Base-by-base conservation (phyloP, 305 asterid species). In the Striga hermonthica region DNA sequence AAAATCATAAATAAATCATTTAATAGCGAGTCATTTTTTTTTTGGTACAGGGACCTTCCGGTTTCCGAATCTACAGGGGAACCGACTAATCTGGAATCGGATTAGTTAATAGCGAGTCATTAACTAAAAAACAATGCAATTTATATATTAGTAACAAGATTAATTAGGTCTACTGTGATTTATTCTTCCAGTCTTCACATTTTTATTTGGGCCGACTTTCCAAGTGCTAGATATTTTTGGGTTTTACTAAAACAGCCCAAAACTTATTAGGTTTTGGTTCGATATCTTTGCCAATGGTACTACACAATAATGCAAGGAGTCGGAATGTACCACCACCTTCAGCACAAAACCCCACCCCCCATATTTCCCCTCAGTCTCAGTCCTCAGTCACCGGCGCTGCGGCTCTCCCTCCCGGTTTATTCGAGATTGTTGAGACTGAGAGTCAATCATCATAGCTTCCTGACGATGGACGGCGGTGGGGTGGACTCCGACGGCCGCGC, bases 401-500 rank as follows among this genome's bases (percentile, higher is more conserved):
- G 58, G 40, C 40, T 16, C 11, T 28, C 71, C 35, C 35, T 22
- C 16, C 41, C 9, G 60, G 57, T 37, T 9, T 10, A n/a, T 50
- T 62, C 72, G 4, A 56, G 12, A 50, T 12, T 28, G 52, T 44
- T 37, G 63, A 43, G 67, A 62, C 22, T 38, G 34, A 60, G 67
- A 34, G 77, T 31, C 60, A 67, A 12, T 13, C 64, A 57, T 45
- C 73, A 47, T 59, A 75, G 40, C 54, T 58, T 72, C 62, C 64
- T 59, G 16, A 28, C 50, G 62, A 93, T 93, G 96, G 80, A 93
- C 72, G 67, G 72, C 52, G 65, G 75, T 39, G 97, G 99, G 28
- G 31, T 76, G 65, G 96, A 88, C 66, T 88, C 95, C 38, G 91
- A 86, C 7, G 97, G 97, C 67, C 95, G 97, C 49, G 74, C 69